A percentile compares a stretch with the other conserved stretches of the same genome.
Conservation (phyloP, 495 filamentous ascomycete species). For the Friedmanniomyces simplex region DNA sequence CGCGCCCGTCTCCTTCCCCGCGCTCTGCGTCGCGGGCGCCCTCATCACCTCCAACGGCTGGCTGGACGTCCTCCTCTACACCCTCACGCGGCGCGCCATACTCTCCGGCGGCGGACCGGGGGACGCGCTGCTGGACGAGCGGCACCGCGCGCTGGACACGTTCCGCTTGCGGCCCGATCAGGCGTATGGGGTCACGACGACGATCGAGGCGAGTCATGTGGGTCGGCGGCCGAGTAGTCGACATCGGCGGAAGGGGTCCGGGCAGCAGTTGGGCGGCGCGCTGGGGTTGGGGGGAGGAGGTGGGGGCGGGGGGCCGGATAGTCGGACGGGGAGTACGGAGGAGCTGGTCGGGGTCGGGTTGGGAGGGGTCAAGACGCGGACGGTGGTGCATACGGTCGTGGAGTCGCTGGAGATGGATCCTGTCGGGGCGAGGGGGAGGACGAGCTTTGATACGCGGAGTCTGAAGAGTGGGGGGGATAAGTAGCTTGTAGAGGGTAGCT, state of each 20-base stretch:
- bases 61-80: slow-evolving; percentile 63
- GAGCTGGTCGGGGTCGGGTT: slow-evolving; percentile 4
- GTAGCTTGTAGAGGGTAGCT: too few relatives aligned
- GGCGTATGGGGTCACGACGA: slow-evolving; percentile 15
- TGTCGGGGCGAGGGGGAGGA: neutral
- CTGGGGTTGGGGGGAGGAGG: neutral
- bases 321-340: slow-evolving; percentile 12
- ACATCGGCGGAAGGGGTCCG: neutral
- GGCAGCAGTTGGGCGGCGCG: neutral
- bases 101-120: slow-evolving; percentile 38
- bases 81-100: slow-evolving; percentile 48
- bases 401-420: slow-evolving; percentile 13
- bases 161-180: slow-evolving; percentile 18
- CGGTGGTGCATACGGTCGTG: slow-evolving; percentile 5
- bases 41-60: slow-evolving; percentile 65
- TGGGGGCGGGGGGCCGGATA: neutral
- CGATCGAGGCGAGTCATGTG: slow-evolving; percentile 4
- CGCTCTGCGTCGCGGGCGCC: slow-evolving; percentile 60
- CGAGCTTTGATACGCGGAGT: slow-evolving; percentile 9
- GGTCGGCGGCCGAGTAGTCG: neutral
- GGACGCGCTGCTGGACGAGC: slow-evolving; percentile 20
- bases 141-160: slow-evolving; percentile 8
- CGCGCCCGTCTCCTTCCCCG: slow-evolving; percentile 41
- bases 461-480: neutral
- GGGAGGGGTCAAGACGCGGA: slow-evolving; percentile 11